Evolutionary conservation across 2,329 filamentous ascomycete genomes (phyloP).

Genomic region (Arthrobotrys sinensis): DNA sequence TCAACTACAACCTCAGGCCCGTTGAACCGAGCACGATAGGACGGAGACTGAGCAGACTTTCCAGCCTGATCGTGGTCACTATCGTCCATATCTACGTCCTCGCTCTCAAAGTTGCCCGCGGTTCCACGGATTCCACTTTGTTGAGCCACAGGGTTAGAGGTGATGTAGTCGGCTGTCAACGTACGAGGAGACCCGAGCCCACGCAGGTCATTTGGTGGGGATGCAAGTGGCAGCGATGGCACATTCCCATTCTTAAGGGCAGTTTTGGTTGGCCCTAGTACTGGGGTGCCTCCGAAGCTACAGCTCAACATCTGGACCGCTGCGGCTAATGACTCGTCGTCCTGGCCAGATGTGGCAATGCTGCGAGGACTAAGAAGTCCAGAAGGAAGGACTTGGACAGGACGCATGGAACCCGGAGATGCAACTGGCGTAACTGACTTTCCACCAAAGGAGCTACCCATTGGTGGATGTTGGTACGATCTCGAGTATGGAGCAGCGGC

Average conservation of each 20-base stretch:
- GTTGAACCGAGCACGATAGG: constrained; percentile 46
- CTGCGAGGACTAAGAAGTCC: constrained; percentile 54
- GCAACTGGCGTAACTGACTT: constrained; percentile 70
- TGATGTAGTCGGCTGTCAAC: constrained; percentile 74
- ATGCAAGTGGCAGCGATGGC: constrained; percentile 87
- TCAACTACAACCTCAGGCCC: constrained; percentile 62
- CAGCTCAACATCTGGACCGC: constrained; percentile 91
- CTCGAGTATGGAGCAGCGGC: constrained; percentile 60
- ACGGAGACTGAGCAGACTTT: constrained; percentile 38
- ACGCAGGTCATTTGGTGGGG: constrained; percentile 75
- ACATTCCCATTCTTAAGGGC: constrained; percentile 84
- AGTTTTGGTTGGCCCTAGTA: constrained; percentile 75
- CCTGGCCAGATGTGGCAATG: constrained; percentile 76
- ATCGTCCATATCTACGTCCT: constrained; percentile 77
- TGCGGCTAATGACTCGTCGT: constrained; percentile 88
- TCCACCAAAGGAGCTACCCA: constrained; percentile 58
- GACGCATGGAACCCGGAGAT: constrained; percentile 70
- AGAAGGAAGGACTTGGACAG: constrained; percentile 62
- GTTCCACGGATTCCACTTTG: constrained; percentile 77
- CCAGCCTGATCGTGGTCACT: constrained; percentile 71
- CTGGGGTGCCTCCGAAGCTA: constrained; percentile 86
- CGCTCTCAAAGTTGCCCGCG: constrained; percentile 70
- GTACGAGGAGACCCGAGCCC: constrained; percentile 68
- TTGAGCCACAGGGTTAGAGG: constrained; percentile 74
- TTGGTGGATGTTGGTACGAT: constrained; percentile 58